Base-by-base conservation (phyloP, 805 yeast genomes). In the Wickerhamiella kurtzmanii region DNA sequence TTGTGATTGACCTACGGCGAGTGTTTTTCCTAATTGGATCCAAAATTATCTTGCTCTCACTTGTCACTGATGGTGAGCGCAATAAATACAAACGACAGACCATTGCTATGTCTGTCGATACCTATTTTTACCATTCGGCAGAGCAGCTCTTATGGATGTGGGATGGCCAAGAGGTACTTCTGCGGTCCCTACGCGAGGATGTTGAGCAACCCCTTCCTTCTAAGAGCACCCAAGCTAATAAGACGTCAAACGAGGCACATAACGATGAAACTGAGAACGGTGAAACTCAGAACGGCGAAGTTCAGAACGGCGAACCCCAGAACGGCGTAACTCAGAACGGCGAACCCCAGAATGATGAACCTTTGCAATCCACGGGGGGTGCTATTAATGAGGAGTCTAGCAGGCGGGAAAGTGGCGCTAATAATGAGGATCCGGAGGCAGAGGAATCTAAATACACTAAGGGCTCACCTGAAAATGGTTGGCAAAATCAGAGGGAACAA, bases 101-200 rank as follows among this genome's bases (percentile, higher is more conserved):
- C 1, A 49, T 60, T 46, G 69, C 48, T 52, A 63, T 51, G 47
- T 63, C 58, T 28, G 63, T 55, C 50, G 77, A 64, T 51, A 64
- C 59, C 45, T 66, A 57, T 52, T 54, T 58, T 18, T 52, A 62
- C 25, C 53, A 53, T n/a, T 50, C 55, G 28, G 2, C 41, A 9
- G 58, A 50, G 22, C 54, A 53, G 38, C 55, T 58, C 44, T 50
- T 68, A 25, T 69, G 72, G 69, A 68, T 67, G 1, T 69, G 65
- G 51, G 70, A 65, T 44, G 72, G 72, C 5, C 54, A 56, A 13
- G 60, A 62, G 36, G 51, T 48, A 36, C 48, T 53, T 9, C 44
- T 48, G 15, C 45, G 48, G 22, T 38, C 41, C n/a, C 25, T 38
- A 5, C 16, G 19, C 19, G 38, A 36, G 19, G 44, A 42, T 6